Evolutionary conservation across 192 early-diverging fungal species (phyloP).

Genomic region (Diversispora eburnea): DNA sequence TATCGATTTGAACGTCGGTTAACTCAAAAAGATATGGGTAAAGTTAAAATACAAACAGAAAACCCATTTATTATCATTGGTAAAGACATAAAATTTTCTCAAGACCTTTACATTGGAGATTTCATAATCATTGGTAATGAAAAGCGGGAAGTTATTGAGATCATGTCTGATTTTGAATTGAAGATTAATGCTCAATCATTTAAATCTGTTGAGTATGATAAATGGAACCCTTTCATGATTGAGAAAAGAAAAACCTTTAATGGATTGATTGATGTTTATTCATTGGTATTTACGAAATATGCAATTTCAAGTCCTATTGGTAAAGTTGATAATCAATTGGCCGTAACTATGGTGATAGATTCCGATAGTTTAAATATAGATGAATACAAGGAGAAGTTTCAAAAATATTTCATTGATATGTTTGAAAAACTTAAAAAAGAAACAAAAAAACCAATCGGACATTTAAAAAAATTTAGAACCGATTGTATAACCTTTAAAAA

Average conservation of each 20-base stretch:
- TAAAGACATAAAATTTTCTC: slow-evolving; percentile 7
- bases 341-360: slow-evolving; percentile 4
- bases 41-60: slow-evolving; percentile 14
- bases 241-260: slow-evolving; percentile 18
- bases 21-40: not conserved
- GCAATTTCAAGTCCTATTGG: not conserved
- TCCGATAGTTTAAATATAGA: not conserved
- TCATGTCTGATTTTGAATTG: slow-evolving; percentile 12
- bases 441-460: slow-evolving; percentile 17
- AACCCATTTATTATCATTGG: slow-evolving; percentile 3
- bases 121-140: slow-evolving; percentile 22
- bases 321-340: not conserved
- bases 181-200: not conserved
- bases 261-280: slow-evolving; percentile 24
- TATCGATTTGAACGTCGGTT: slow-evolving; percentile 1
- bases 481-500: not conserved
- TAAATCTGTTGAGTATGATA: not conserved
- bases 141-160: slow-evolving; percentile 16
- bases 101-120: slow-evolving; percentile 15
- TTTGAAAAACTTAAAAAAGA: slow-evolving; percentile 21
- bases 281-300: slow-evolving; percentile 26
- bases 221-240: not conserved
- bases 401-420: not conserved
- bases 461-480: slow-evolving; percentile 6
- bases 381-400: not conserved